These are phyloP conservation scores for Sphaerulina vaccinii DNA, from an alignment of 2,329 filamentous ascomycete species.

Conservation along the genomic window DNA sequence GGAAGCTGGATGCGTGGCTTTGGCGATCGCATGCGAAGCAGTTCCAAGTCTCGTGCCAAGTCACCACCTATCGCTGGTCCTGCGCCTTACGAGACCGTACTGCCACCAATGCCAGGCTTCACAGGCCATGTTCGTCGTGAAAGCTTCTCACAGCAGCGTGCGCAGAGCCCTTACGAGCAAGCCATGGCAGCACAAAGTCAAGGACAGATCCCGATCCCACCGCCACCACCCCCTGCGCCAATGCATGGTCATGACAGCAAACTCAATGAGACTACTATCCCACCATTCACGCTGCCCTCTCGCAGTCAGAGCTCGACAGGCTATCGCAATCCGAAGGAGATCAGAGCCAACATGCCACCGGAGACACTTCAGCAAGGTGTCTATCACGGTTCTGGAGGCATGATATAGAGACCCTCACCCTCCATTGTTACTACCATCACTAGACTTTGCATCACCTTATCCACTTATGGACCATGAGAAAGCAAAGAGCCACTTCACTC, in stretches of 20 bases:
- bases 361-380: slow-evolving; percentile 47
- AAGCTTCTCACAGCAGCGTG: slow-evolving; percentile 25
- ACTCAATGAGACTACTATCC: slow-evolving; percentile 43
- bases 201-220: slow-evolving; percentile 28
- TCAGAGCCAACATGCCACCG: slow-evolving; percentile 52
- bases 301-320: slow-evolving; percentile 30
- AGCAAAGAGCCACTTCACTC: not conserved
- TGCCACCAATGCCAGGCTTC: slow-evolving; percentile 13
- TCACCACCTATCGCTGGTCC: slow-evolving; percentile 42
- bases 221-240: slow-evolving; percentile 41
- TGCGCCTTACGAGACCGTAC: slow-evolving; percentile 21
- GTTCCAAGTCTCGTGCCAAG: slow-evolving; percentile 53
- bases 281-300: slow-evolving; percentile 35
- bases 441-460: not conserved
- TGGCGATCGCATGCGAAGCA: slow-evolving; percentile 60
- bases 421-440: not conserved
- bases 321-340: slow-evolving; percentile 45
- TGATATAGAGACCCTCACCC: slow-evolving; percentile 23
- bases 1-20: slow-evolving; percentile 58
- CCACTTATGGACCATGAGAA: no score
- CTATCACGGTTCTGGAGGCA: slow-evolving; percentile 31
- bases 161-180: slow-evolving; percentile 36
- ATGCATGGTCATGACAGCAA: slow-evolving; percentile 17
- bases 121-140: slow-evolving; percentile 17
- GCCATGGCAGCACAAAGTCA: slow-evolving; percentile 29